Percentiles rank a stretch among this genome's conserved stretches.
These are phyloP conservation scores for Calcarisporium arbuscula DNA, from an alignment of 2,329 filamentous ascomycete species.

Conservation along the genomic window DNA sequence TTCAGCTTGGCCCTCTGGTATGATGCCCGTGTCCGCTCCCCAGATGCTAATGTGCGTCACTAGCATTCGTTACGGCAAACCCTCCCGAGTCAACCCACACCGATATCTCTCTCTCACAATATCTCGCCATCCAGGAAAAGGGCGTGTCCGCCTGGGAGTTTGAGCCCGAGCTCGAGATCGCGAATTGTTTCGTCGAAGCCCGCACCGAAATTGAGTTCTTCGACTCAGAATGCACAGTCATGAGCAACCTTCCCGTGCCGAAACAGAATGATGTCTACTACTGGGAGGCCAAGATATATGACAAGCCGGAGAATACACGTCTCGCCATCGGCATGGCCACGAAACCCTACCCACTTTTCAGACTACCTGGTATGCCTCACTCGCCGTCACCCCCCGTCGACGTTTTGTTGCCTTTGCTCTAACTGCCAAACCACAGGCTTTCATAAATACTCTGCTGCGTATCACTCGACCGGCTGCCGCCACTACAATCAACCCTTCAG, in stretches of 20 bases:
- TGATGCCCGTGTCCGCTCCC: background rate
- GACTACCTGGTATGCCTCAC: conserved; percentile 69
- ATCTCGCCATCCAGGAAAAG: conserved; percentile 97
- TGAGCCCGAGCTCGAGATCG: conserved; percentile 96
- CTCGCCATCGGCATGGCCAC: conserved; percentile 92
- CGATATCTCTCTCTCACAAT: conserved; percentile 95
- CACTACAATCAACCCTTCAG: conserved; percentile 90
- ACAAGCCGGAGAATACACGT: conserved; percentile 83
- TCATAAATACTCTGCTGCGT: conserved; percentile 89
- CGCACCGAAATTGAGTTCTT: conserved; percentile 98
- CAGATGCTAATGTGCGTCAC: conserved; percentile 1
- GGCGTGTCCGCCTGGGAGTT: conserved; percentile 99
- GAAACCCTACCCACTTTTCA: conserved; percentile 93
- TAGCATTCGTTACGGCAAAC: conserved; percentile 90
- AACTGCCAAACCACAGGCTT: conserved; percentile 48
- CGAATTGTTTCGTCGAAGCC: conserved; percentile 95
- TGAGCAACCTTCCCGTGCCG: conserved; percentile 92
- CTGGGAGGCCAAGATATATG: conserved; percentile 98
- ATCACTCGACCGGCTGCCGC: conserved; percentile 79
- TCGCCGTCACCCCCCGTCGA: background rate
- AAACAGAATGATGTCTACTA: conserved; percentile 99
- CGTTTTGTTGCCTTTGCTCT: background rate
- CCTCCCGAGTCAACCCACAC: conserved; percentile 93
- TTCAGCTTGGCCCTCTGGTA: conserved; percentile 5
- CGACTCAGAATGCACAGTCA: conserved; percentile 93